Percentiles rank a stretch among this genome's conserved stretches.
phyloP scores from a whole-genome alignment of 306 rosid genomes.

The Crotalaria pallida region DNA sequence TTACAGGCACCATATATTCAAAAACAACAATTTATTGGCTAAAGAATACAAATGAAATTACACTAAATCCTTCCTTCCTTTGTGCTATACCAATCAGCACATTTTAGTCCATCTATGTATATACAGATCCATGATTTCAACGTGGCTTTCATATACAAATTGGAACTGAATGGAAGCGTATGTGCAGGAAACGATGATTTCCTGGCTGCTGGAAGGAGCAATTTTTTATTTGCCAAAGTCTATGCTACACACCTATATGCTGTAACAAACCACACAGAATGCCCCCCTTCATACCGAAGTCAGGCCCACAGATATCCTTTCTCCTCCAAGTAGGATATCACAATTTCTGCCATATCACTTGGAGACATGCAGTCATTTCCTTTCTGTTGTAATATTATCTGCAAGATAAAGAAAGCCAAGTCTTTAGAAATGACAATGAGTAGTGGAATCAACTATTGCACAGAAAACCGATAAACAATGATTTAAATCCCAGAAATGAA shows the following conservation, averaged over 20 bases:
- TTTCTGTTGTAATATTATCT: constrained; percentile 69
- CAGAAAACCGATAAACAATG: neutral
- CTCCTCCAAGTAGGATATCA: constrained; percentile 73
- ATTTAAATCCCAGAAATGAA: neutral
- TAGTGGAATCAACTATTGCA: neutral
- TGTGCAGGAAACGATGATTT: constrained; percentile 68
- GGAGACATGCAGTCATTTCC: constrained; percentile 51
- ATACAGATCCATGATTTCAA: neutral
- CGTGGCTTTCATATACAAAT: neutral
- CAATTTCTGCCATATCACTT: constrained; percentile 53
- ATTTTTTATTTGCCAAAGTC: constrained; percentile 6
- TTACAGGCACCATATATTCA: neutral
- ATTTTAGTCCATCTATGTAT: constrained; percentile 6
- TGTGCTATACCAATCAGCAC: constrained; percentile 8
- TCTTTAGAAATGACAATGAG: neutral
- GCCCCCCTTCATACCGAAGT: constrained; percentile 22
- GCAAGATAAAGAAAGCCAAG: constrained; percentile 28
- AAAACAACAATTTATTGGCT: neutral
- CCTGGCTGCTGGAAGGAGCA: constrained; percentile 37
- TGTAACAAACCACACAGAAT: constrained; percentile 19
- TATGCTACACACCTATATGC: constrained; percentile 10
- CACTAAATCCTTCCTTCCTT: neutral
- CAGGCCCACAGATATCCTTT: constrained; percentile 61
- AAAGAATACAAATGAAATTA: constrained; percentile 8
- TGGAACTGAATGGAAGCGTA: constrained; percentile 26